Conservation (phyloP, 1,284 basidiomycete species). For the Mycosarcoma mackinlayi region DNA sequence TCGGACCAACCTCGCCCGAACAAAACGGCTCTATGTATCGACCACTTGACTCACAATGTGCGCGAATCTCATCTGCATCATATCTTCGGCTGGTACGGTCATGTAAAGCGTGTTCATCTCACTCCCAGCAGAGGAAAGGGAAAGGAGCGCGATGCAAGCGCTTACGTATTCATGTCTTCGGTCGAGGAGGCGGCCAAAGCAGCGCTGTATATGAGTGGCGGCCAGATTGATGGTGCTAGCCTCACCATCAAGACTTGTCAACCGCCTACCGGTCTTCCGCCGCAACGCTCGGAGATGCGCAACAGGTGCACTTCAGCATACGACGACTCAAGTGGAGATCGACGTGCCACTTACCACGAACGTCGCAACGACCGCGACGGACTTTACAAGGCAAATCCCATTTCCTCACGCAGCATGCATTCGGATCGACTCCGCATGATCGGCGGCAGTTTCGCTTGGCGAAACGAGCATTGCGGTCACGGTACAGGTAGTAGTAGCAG, state of each 20-base stretch:
- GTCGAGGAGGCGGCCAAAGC: constrained; percentile 41
- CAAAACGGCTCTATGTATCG: constrained; percentile 34
- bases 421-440: constrained; percentile 15
- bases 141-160: constrained; percentile 4
- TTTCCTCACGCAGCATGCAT: constrained; percentile 1
- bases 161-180: constrained; percentile 25
- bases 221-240: constrained; percentile 55
- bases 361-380: background rate
- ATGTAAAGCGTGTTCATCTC: constrained; percentile 16
- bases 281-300: background rate
- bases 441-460: background rate
- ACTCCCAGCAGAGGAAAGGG: background rate
- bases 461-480: too few relatives aligned
- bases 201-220: constrained; percentile 49
- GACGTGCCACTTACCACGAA: background rate
- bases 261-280: background rate
- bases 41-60: constrained; percentile 32
- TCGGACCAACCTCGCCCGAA: background rate
- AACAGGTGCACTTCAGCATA: background rate
- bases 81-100: constrained; percentile 53
- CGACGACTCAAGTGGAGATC: background rate
- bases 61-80: constrained; percentile 41
- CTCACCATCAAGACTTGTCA: constrained; percentile 20
- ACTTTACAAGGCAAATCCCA: background rate
- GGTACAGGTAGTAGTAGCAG: too few relatives aligned